These are phyloP conservation scores for Collybia nuda DNA, from an alignment of 768 basidiomycete species.

Conservation along the genomic window DNA sequence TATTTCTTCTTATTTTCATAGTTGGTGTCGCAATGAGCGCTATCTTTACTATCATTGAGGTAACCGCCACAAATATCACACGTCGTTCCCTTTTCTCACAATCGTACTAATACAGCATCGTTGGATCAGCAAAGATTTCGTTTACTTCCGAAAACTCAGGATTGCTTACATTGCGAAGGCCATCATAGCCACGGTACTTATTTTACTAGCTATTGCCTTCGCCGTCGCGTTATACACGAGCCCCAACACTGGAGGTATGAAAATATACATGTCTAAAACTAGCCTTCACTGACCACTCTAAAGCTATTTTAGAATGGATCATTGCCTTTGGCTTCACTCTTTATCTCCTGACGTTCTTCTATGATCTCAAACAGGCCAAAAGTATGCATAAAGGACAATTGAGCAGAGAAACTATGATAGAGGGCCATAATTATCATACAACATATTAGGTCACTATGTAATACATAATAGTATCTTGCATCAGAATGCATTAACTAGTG, in stretches of 20 bases:
- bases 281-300: background rate
- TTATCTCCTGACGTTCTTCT: slow-evolving; percentile 71
- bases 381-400: slow-evolving; percentile 50
- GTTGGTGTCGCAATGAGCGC: slow-evolving; percentile 70
- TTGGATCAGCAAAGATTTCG: slow-evolving; percentile 63
- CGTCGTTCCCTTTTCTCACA: background rate
- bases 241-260: slow-evolving; percentile 49
- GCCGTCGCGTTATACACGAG: slow-evolving; percentile 47
- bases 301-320: slow-evolving; percentile 73
- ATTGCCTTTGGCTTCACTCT: slow-evolving; percentile 74
- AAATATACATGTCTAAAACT: background rate
- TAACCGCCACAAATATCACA: slow-evolving; percentile 17
- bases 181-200: slow-evolving; percentile 54
- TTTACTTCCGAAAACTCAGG: slow-evolving; percentile 40
- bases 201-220: slow-evolving; percentile 65
- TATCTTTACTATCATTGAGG: slow-evolving; percentile 74
- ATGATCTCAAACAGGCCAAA: slow-evolving; percentile 65
- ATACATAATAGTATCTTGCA: too few relatives aligned
- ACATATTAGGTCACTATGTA: background rate
- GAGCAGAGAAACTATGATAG: slow-evolving; percentile 25
- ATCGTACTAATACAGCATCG: slow-evolving; percentile 43
- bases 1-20: slow-evolving; percentile 72
- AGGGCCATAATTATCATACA: slow-evolving; percentile 1
- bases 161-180: slow-evolving; percentile 63
- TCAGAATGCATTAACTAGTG: too few relatives aligned